Base-by-base conservation (phyloP, 768 basidiomycete genomes). In the Rhodotorula graminis region DNA sequence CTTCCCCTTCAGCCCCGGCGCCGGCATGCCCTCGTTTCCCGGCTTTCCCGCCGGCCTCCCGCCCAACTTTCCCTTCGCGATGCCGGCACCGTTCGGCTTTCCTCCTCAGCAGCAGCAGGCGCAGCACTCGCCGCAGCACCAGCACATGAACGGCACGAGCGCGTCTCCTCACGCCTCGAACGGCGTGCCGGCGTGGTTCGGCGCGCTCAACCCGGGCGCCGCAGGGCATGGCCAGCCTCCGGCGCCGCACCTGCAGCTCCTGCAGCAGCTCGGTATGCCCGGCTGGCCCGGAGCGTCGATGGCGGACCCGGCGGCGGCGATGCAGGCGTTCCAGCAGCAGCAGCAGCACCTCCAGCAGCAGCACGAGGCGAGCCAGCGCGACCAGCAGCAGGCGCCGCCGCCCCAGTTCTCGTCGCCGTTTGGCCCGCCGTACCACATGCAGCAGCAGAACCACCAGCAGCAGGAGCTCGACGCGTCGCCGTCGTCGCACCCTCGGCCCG, bases 111-210 rank as follows among this genome's bases (percentile, higher is more conserved):
- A 25, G 18, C 49, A 49, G 44, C 46, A 60, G 50, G 57, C 27
- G 53, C 12, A 37, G 33, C 55, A 42, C 21, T 40, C 21, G 29
- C 63, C 27, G 53, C 12, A 37, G 33, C 55, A 42, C 21, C 49
- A n/a, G 29, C 33, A n/a, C n/a, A 1, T 27, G 50, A 52, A 52
- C 12, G n/a, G 46, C 33, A 10, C n/a, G 50, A 52, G 40, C 29
- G 52, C 23, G 16, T 37, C 42, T 37, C 37, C 5, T 37, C 37
- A n/a, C 18, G 70, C 50, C 19, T 21, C 47, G 27, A 59, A 58
- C 29, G 71, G 66, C 58, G 67, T 72, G 2, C 71, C 71, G 25
- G 67, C 59, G n/a, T 72, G 71, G 71, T 72, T 72, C 23, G 71
- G 62, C 12, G 40, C 66, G 15, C 42, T 49, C 18, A 67, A 68